Base-by-base conservation (phyloP, 495 filamentous ascomycete genomes). In the Daldinia grandis region DNA sequence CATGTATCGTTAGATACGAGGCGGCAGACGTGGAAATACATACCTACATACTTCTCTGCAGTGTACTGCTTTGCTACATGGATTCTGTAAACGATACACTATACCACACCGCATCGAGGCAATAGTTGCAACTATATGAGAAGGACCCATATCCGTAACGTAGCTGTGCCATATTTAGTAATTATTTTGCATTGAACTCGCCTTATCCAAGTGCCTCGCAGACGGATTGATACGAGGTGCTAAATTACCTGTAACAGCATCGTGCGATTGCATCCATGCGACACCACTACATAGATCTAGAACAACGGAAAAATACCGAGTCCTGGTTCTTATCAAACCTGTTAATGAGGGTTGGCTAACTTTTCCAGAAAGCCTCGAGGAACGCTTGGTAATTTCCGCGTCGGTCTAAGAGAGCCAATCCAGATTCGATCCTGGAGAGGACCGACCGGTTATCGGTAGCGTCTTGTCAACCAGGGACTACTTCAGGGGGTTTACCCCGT, bases 341-440 rank as follows among this genome's bases (percentile, higher is more conserved):
- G 42, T 47, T 47, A 33, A 35, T 51, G 33, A 37, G 28, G 24
- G 9, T 35, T 59, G 42, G 33, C 58, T 35, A 60, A 61, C 64
- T 72, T 72, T 72, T 35, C 69, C 51, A 68, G 64, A 72, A 68
- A 60, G 38, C 64, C 53, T 65, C 4, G 53, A 58, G 49, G 58
- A 64, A 67, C 44, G 44, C 38, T 58, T 33, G 47, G 49, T 21
- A 73, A 68, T 73, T 68, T 65, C 65, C 60, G 64, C 19, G 38
- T 44, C 4, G 40, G 58, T n/a, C 15, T 38, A 68, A 55, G 31
- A 61, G 61, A 65, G 31, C 70, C 70, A 68, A 73, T 73, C 61
- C 40, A 58, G 57, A 73, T 61, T 61, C 60, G 49, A 73, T 57
- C 38, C 56, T 62, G n/a, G 60, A 64, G 54, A 40, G 50, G 53